phyloP scores from a whole-genome alignment of 2,329 filamentous ascomycete genomes.

The Pestalotiopsis sp. region DNA sequence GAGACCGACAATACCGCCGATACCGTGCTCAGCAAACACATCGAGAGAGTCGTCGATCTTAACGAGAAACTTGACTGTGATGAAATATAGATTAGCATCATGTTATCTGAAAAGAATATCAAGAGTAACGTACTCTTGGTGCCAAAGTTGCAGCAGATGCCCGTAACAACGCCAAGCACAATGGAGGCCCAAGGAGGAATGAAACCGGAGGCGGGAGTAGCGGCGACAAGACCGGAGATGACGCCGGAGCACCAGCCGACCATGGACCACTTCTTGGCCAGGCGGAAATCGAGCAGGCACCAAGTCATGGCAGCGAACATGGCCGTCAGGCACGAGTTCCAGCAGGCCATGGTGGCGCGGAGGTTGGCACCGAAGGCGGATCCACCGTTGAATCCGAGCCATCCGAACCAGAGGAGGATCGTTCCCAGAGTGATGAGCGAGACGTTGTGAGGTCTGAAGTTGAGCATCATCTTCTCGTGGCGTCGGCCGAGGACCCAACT shows the following conservation, averaged over 20 bases:
- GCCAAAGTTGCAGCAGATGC: constrained; percentile 67
- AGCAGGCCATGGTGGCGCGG: constrained; percentile 93
- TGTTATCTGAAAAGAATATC: neutral
- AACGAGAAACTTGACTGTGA: constrained; percentile 60
- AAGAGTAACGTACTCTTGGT: constrained; percentile 53
- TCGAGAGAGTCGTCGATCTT: constrained; percentile 72
- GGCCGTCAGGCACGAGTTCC: constrained; percentile 94
- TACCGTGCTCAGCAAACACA: constrained; percentile 71
- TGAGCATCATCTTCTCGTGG: constrained; percentile 99
- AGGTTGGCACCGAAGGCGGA: constrained; percentile 93
- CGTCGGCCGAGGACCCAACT: constrained; percentile 93
- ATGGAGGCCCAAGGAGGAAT: constrained; percentile 70
- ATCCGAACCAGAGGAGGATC: constrained; percentile 96
- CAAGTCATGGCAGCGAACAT: constrained; percentile 92
- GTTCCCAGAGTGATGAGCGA: constrained; percentile 96
- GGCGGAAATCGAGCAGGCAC: constrained; percentile 93
- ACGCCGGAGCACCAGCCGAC: constrained; percentile 74
- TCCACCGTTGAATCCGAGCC: constrained; percentile 98
- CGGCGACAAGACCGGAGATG: constrained; percentile 72
- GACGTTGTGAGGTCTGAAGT: constrained; percentile 99
- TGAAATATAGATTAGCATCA: neutral
- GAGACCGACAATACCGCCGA: constrained; percentile 70
- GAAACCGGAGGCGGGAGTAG: constrained; percentile 70
- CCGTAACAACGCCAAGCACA: constrained; percentile 67
- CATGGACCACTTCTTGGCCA: constrained; percentile 90